Base-by-base conservation (phyloP, 306 rosid species). In the Datisca glomerata region DNA sequence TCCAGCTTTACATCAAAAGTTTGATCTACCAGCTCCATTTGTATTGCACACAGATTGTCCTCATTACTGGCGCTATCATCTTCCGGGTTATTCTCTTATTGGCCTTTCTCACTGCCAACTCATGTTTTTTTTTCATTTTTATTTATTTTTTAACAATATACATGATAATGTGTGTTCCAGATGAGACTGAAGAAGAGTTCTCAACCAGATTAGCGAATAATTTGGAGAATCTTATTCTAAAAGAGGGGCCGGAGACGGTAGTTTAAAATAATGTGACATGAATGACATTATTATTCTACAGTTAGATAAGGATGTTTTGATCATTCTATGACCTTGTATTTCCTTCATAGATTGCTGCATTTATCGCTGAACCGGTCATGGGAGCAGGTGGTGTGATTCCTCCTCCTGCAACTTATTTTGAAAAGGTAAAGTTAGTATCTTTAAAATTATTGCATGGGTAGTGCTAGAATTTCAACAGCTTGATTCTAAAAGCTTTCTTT, bases 201-300 rank as follows among this genome's bases (percentile, higher is more conserved):
- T 63, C 98, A 23, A 72, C 93, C 54, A 80, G 98, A 73, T 61
- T 89, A 60, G 95, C 95, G 41, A 73, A 72, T 16, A 89, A 71
- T 49, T 71, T 89, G 63, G 98, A 89, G 67, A 60, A 73, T 55
- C 80, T 89, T 42, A 89, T 89, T 55, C 65, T 77, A 24, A 73
- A 73, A 64, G 98, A 89, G 71, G 98, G 95, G 51, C 95, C 98
- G 4, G 98, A 84, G 15, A 84, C 95, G 0, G 98, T 89, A 68
- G 53, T 56, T 34, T 33, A 53, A 55, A 50, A 13, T 32, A 32
- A 47, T 7, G 19, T 36, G 12, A 23, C 50, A 16, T 41, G 21
- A 64, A 49, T 48, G 21, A 28, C 15, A n/a, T n/a, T n/a, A n/a
- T n/a, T n/a, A n/a, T n/a, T n/a, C n/a, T n/a, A n/a, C n/a, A n/a